Conservation (phyloP, 164 flowering plant species). For the Vitis labrusca region DNA sequence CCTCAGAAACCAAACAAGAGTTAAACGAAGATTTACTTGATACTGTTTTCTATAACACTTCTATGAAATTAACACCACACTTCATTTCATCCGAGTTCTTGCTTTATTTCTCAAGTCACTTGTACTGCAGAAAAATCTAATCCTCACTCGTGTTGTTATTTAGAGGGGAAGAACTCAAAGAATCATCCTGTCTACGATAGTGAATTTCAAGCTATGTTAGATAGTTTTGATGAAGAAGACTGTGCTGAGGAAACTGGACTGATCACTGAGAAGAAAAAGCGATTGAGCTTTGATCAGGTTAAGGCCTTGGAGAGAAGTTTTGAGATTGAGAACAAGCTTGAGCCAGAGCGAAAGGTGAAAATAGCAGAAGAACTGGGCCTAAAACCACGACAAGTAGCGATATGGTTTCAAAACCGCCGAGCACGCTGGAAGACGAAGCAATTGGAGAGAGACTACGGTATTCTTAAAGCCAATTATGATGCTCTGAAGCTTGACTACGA, state of each 20-base stretch:
- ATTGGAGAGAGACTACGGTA: conserved; percentile 29
- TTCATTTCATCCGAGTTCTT: too few relatives aligned
- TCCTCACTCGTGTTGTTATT: too few relatives aligned
- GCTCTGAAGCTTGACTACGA: conserved; percentile 21
- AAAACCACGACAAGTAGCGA: conserved; percentile 38
- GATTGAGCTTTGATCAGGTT: conserved; percentile 34
- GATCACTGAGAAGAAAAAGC: conserved; percentile 21
- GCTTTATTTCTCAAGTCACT: too few relatives aligned
- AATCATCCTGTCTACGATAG: conserved; percentile 20
- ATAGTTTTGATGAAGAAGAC: conserved; percentile 31
- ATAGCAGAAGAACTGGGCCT: conserved; percentile 36
- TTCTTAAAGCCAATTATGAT: conserved; percentile 29
- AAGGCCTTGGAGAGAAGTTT: conserved; percentile 39
- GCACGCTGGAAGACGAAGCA: conserved; percentile 41
- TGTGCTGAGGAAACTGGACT: conserved; percentile 4
- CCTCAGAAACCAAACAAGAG: too few relatives aligned
- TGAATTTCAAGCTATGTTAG: conserved; percentile 37
- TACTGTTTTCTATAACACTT: too few relatives aligned
- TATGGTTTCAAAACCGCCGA: conserved; percentile 47
- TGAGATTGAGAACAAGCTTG: conserved; percentile 38
- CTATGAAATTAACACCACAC: too few relatives aligned
- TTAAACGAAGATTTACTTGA: too few relatives aligned
- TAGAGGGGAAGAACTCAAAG: conserved; percentile 14
- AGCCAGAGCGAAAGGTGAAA: conserved; percentile 31
- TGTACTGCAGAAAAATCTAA: too few relatives aligned